Evolutionary conservation across 352 stramenopile genomes (phyloP).

Genomic region (Phytopythium oedochilum): DNA sequence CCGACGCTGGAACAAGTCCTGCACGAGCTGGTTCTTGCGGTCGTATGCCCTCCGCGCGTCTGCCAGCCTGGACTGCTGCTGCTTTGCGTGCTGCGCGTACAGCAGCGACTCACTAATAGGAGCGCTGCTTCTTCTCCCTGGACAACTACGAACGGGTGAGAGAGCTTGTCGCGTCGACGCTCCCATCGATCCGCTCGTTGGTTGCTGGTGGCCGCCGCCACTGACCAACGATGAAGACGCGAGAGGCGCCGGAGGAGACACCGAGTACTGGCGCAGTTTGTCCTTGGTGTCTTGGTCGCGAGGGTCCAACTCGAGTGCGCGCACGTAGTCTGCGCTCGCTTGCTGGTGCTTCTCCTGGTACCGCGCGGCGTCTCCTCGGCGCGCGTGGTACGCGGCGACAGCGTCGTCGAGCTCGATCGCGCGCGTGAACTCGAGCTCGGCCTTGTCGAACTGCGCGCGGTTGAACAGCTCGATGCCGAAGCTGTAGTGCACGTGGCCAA

Average conservation of each 20-base stretch:
- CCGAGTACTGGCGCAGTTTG: conserved; percentile 60
- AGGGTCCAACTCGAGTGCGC: conserved; percentile 46
- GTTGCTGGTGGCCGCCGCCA: conserved; percentile 13
- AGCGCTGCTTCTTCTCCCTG: background rate
- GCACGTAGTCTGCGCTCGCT: conserved; percentile 44
- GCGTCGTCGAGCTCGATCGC: conserved; percentile 50
- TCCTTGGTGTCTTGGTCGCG: conserved; percentile 58
- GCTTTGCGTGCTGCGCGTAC: conserved; percentile 1
- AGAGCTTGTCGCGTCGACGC: background rate
- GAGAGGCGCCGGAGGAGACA: conserved; percentile 3
- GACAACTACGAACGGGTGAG: background rate
- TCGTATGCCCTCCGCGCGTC: conserved; percentile 38
- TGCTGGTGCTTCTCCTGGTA: conserved; percentile 68
- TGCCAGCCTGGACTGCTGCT: conserved; percentile 18
- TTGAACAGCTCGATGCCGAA: conserved; percentile 83
- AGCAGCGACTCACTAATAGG: too few species aligned
- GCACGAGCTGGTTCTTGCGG: conserved; percentile 47
- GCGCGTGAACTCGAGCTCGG: conserved; percentile 63
- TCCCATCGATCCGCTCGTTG: background rate
- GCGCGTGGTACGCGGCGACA: conserved; percentile 58
- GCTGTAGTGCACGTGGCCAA: conserved; percentile 77
- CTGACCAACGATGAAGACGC: too few species aligned
- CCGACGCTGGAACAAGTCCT: conserved; percentile 51
- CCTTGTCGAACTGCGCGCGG: conserved; percentile 59
- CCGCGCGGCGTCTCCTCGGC: conserved; percentile 65